These are phyloP conservation scores for Lineolata rhizophorae DNA, from an alignment of 495 filamentous ascomycete species.

Conservation along the genomic window DNA sequence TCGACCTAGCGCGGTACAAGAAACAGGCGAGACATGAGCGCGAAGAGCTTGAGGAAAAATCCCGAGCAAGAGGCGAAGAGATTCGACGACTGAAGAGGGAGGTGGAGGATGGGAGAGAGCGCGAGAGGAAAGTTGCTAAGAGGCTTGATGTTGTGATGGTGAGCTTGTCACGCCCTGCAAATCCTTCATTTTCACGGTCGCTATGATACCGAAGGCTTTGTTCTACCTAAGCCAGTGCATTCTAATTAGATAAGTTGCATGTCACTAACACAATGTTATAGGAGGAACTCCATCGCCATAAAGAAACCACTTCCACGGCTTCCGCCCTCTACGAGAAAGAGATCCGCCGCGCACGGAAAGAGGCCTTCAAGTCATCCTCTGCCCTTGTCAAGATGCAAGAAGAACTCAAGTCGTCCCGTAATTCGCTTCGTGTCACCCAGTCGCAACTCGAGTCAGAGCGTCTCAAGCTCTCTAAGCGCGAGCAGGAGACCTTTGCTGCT, in stretches of 20 bases:
- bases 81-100: conserved; percentile 26
- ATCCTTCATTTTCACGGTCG: too few relatives aligned
- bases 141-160: conserved; percentile 57
- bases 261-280: conserved; percentile 12
- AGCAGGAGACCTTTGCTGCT: conserved; percentile 58
- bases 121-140: conserved; percentile 55
- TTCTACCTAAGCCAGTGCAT: neutral
- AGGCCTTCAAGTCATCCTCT: conserved; percentile 65
- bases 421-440: conserved; percentile 27
- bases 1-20: conserved; percentile 3
- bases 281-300: conserved; percentile 54
- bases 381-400: conserved; percentile 58
- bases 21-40: conserved; percentile 4
- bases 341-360: conserved; percentile 57
- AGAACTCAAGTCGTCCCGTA: conserved; percentile 49
- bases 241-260: neutral
- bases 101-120: conserved; percentile 46
- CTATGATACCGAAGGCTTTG: too few relatives aligned
- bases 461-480: conserved; percentile 24
- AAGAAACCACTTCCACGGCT: conserved; percentile 55
- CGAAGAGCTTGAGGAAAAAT: conserved; percentile 45
- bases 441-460: conserved; percentile 30
- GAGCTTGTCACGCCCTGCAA: too few relatives aligned
- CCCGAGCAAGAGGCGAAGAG: conserved; percentile 39
- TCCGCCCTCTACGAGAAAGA: conserved; percentile 67